Evolutionary conservation across 2,329 filamentous ascomycete genomes (phyloP), one percentile per base, ranked within the genome.

Genomic region (Whalleya microplaca): DNA sequence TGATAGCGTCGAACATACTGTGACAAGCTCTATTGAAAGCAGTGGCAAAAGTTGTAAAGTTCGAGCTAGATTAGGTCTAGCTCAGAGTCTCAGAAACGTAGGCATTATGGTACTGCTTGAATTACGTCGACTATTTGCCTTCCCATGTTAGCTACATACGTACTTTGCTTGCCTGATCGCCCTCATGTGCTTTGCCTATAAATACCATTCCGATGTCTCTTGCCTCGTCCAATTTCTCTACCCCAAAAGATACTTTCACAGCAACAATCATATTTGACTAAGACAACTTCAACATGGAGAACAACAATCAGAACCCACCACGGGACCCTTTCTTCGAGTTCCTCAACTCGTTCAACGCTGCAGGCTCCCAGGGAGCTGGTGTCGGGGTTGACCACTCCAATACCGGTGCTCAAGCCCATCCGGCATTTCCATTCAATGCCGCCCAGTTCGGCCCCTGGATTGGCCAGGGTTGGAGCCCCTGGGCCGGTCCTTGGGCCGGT

Each of bases 321-420:
- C 61, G 60, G 47, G 42, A 41, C 29, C 56, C 64, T 56, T 68
- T 70, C 23, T 69, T 67, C 67, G 69, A 77, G 52, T 77, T 75
- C 53, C 46, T 76, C 61, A 71, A 71, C 56, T 66, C 69, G 20
- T 59, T 74, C 29, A 69, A 73, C 56, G 69, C 71, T 20, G 67
- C 64, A 42, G 64, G 66, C 41, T 53, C 54, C 42, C 62, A 69
- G 37, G 53, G 55, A 46, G 43, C 65, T 20, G 74, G 76, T 42
- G 67, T 68, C 18, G 75, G 76, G 45, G 72, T 76, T 52, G 76
- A 78, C 55, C 74, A 76, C 58, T 45, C 64, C 37, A 65, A 63
- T 32, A 53, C 66, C 61, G 53, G 59, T 49, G 41, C 50, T 41
- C 53, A 63, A 50, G 69, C 70, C 51, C 66, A 67, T 40, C 54